Percentiles rank a stretch among this genome's conserved stretches.
These are phyloP conservation scores for Taphrina communis DNA, from an alignment of 1,139 yeast species.

Conservation along the genomic window DNA sequence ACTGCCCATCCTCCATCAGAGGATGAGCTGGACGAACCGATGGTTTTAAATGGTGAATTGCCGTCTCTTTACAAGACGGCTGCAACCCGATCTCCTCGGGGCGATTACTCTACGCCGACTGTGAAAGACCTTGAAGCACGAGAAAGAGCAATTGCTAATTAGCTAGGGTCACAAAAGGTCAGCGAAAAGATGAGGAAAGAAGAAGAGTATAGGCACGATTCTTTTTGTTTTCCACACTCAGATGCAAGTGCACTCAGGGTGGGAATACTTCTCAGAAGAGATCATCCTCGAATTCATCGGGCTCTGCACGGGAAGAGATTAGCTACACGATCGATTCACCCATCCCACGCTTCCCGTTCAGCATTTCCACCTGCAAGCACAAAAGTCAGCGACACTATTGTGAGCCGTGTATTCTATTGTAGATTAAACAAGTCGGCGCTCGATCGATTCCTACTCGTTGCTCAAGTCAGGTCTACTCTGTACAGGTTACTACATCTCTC, in stretches of 20 bases:
- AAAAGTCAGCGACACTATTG: too few species aligned
- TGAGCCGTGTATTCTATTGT: too few species aligned
- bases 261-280: too few species aligned
- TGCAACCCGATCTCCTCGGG: conserved; percentile 14
- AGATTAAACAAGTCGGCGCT: too few species aligned
- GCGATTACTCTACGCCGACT: conserved; percentile 31
- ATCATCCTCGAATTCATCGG: background rate
- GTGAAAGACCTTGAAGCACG: conserved; percentile 32
- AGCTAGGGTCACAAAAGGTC: conserved; percentile 38
- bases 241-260: too few species aligned
- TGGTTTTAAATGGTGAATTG: conserved; percentile 40
- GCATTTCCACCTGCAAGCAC: too few species aligned
- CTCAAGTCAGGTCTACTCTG: too few species aligned
- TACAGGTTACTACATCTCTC: background rate
- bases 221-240: background rate
- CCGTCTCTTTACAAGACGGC: conserved; percentile 2
- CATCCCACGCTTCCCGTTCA: background rate
- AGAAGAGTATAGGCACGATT: background rate
- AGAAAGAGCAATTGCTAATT: background rate
- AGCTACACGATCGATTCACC: background rate
- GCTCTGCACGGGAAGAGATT: background rate
- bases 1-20: conserved; percentile 3
- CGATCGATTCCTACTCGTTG: too few species aligned
- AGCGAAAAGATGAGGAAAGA: conserved; percentile 1
- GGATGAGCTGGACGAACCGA: conserved; percentile 38